Base-by-base conservation (phyloP, 1,284 basidiomycete species). In the Phellinidium pouzarii region DNA sequence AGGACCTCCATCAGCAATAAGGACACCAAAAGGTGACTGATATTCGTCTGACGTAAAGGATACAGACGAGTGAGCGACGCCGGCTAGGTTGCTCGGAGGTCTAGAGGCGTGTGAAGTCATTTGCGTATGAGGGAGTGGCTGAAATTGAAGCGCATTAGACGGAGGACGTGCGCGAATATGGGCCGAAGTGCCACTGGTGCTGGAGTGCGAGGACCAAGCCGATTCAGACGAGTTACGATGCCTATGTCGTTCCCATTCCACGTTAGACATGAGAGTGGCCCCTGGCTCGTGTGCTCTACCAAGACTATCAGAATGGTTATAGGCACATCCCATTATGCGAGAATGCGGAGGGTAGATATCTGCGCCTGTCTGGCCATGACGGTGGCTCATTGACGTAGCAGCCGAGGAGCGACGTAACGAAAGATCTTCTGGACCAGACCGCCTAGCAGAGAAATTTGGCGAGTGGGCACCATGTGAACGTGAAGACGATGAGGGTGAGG, bases 81-180 rank as follows among this genome's bases (percentile, higher is more conserved):
- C n/a, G 19, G 20, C 29, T 17, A 29, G 40, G 31, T 55, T 19
- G 17, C 17, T 34, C 23, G 22, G 20, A 44, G 38, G n/a, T 14
- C 42, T 36, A 19, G 44, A 22, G 19, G 19, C n/a, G 7, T 44
- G 36, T 26, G 45, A 37, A 44, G 19, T 23, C 26, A 45, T 27
- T 9, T 53, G 55, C 7, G 47, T 20, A 34, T 57, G 50, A 37
- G 51, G 51, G 14, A 57, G 48, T 4, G 55, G 55, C 37, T 57
- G 55, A 47, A 57, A 57, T 41, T 57, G 55, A 20, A 57, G 31
- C 3, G 55, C 52, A 50, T 50, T 53, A 3, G 42, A 43, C 19
- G 43, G 36, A 5, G 46, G 43, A 19, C 14, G 34, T 23, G 38
- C 29, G 19, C 23, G 44, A 0, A 25, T 14, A 14, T 47, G 50